Evolutionary conservation across 192 early-diverging fungal genomes (phyloP), one percentile per base, ranked within the genome.

Genomic region (Coemansia brasiliensis): DNA sequence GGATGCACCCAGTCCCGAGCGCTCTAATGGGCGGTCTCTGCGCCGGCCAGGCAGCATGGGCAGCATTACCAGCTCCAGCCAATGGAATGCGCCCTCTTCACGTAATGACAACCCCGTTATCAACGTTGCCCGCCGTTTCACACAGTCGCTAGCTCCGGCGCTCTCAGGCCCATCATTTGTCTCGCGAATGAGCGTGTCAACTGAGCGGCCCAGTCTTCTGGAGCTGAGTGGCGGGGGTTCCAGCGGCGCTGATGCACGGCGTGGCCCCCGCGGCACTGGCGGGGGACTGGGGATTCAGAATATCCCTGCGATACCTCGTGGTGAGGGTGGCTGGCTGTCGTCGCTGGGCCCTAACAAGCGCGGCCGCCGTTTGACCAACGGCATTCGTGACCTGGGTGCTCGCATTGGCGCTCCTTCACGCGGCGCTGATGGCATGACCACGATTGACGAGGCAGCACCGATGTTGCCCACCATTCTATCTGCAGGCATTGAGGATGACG

Each of bases 141-240:
- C 75, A 6, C 61, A 68, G 58, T 58, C 75, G 16, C 37, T 79
- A 42, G 62, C 65, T 4, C 40, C 67, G 2, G 52, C 61, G 22
- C 43, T 45, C 18, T 20, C 48, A 3, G 46, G 46, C 25, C 26
- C 46, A 0, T 61, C 52, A 18, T 16, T 65, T 45, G 54, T 40
- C 10, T 38, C 67, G 61, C 60, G 75, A 7, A 63, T 68, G 69
- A 79, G 75, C 65, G 69, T 79, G 50, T 79, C 75, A 42, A 72
- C 75, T 0, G 75, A 79, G 61, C 69, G 75, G 21, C 75, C 75
- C 16, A 79, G 60, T 40, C n/a, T 72, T 25, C 26, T 69, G 69
- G 75, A 79, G 59, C 45, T 79, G 9, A 48, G 24, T 8, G 44
- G 38, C 58, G 53, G 43, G 4, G 3, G 13, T 9, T n/a, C 39